Base-by-base conservation (phyloP, 768 basidiomycete genomes). In the Peribolospora kevripleyi region DNA sequence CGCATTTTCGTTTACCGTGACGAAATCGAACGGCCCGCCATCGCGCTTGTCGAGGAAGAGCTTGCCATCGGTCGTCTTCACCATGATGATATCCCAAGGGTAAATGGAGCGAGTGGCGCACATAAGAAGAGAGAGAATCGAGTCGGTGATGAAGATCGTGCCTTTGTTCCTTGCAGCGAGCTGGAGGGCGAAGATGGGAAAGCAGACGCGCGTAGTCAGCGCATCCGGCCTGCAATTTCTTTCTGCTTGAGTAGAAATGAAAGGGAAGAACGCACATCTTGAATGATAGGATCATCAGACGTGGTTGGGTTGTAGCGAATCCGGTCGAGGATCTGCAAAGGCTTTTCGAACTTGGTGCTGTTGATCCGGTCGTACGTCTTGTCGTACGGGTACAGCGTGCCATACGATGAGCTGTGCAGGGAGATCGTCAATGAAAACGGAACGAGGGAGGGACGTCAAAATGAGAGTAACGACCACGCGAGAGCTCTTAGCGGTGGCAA, bases 1-100 rank as follows among this genome's bases (percentile, higher is more conserved):
- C 4, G 93, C 87, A 66, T 98, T 97, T 72, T 98, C 93, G 69
- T 98, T 97, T 63, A 98, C 93, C 13, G 90, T 93, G 56, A 95
- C 81, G 43, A 82, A 90, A 68, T 98, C 73, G 25, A 55, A 8
- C 3, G 90, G 84, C 54, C 91, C 90, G 11, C 88, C 90, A 66
- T 88, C 85, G 57, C 93, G 83, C 70, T 97, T 97, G 74, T 98
- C 93, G 60, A 98, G 77, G 74, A 83, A 97, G 7, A 98, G 70
- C 65, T 80, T 84, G 25, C 25, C 25, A 71, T 87, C 80, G 46
- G 87, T 90, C 65, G 93, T 87, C 40, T 86, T 81, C 40, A 85
- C 74, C 61, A 97, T 82, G 58, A 98, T 83, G 53, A 98, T 88
- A 65, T 98, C 93, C 93, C 93, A 98, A 4, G 91, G 90, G 69